A percentile compares a stretch with the other conserved stretches of the same genome.
Conservation (phyloP, 2,329 filamentous ascomycete species). For the Bipolaris sorokiniana region DNA sequence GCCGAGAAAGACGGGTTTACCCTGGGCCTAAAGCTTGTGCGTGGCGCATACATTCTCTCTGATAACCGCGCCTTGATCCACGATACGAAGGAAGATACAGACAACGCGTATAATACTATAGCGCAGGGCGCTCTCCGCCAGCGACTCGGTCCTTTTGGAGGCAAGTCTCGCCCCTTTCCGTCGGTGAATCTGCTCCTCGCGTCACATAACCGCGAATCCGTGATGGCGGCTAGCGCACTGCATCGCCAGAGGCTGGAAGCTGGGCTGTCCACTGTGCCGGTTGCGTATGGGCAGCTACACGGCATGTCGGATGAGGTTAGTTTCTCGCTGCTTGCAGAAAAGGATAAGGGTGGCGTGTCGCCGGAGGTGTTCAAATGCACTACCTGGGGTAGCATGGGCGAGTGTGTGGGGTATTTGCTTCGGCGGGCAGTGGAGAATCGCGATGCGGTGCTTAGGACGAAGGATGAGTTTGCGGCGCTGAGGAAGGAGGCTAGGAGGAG, state of each 20-base stretch:
- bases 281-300: slow-evolving; percentile 80
- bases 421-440: slow-evolving; percentile 65
- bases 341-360: slow-evolving; percentile 36
- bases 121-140: slow-evolving; percentile 57
- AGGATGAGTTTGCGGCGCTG: slow-evolving; percentile 39
- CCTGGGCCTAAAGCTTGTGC: slow-evolving; percentile 63
- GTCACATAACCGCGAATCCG: slow-evolving; percentile 79
- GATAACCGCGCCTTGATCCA: slow-evolving; percentile 60
- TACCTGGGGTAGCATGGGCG: slow-evolving; percentile 64
- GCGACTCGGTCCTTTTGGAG: slow-evolving; percentile 33
- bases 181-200: slow-evolving; percentile 71
- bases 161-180: slow-evolving; percentile 39
- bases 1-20: slow-evolving; percentile 59
- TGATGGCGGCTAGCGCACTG: slow-evolving; percentile 60
- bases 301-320: slow-evolving; percentile 96
- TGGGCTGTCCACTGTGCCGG: slow-evolving; percentile 55
- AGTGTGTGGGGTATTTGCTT: slow-evolving; percentile 79
- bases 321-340: slow-evolving; percentile 49
- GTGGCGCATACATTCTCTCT: slow-evolving; percentile 62
- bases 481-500: slow-evolving; percentile 34
- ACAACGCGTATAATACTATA: slow-evolving; percentile 71
- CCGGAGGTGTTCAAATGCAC: slow-evolving; percentile 63
- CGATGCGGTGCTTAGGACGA: slow-evolving; percentile 61
- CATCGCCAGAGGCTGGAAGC: slow-evolving; percentile 48
- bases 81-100: slow-evolving; percentile 61